These are phyloP conservation scores for Pleurotus platypus DNA, from an alignment of 768 basidiomycete species.

Conservation along the genomic window DNA sequence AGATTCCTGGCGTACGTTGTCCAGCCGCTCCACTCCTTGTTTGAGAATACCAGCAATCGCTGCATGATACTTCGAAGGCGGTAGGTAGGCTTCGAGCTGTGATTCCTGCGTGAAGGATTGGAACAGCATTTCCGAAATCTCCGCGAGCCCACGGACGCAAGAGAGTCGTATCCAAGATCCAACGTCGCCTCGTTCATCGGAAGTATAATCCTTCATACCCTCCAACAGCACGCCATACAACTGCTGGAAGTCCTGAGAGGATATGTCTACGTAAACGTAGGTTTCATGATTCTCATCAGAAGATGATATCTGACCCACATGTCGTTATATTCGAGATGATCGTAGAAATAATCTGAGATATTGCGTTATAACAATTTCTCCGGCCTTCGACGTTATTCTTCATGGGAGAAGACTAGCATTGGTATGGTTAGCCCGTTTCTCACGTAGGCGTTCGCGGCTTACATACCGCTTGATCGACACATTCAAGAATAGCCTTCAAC, in stretches of 20 bases:
- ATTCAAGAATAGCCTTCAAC: slow-evolving; percentile 55
- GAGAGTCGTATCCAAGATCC: slow-evolving; percentile 92
- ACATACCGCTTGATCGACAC: slow-evolving; percentile 49
- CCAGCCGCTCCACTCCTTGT: slow-evolving; percentile 87
- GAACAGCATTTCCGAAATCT: slow-evolving; percentile 50
- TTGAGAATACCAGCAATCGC: slow-evolving; percentile 72
- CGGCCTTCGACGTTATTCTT: slow-evolving; percentile 36
- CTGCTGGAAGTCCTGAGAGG: slow-evolving; percentile 37
- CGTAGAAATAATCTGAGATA: slow-evolving; percentile 45
- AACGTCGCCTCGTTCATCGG: slow-evolving; percentile 93
- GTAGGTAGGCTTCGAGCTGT: slow-evolving; percentile 56
- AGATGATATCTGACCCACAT: slow-evolving; percentile 33
- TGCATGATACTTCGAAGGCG: slow-evolving; percentile 50
- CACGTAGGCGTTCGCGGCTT: slow-evolving; percentile 15
- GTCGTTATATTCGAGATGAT: slow-evolving; percentile 37
- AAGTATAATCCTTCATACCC: slow-evolving; percentile 88
- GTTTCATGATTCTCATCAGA: not conserved
- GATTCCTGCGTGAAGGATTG: slow-evolving; percentile 34
- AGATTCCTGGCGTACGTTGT: slow-evolving; percentile 83
- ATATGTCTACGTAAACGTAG: slow-evolving; percentile 38
- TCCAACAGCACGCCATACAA: slow-evolving; percentile 55
- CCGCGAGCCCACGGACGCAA: slow-evolving; percentile 64
- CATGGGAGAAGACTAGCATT: slow-evolving; percentile 5
- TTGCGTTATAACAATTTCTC: slow-evolving; percentile 37
- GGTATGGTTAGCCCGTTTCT: not conserved